phyloP scores from a whole-genome alignment of 345 rosid species.

The Chamaenerion angustifolium region DNA sequence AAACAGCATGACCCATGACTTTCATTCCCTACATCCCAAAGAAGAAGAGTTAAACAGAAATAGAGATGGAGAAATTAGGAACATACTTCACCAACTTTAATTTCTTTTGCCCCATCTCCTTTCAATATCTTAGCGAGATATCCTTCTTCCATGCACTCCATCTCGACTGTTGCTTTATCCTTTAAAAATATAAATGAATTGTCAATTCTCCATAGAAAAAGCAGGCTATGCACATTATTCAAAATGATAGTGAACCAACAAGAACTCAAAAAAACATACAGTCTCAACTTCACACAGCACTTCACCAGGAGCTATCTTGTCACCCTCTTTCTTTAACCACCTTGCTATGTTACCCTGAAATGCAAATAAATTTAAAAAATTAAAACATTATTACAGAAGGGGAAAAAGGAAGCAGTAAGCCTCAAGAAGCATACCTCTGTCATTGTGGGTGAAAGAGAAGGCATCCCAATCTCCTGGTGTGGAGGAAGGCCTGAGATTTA shows the following conservation, averaged over 20 bases:
- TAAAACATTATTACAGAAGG: slow-evolving; percentile 4
- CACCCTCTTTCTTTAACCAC: slow-evolving; percentile 99
- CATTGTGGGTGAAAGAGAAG: slow-evolving; percentile 99
- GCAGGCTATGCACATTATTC: slow-evolving; percentile 2
- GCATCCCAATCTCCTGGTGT: slow-evolving; percentile 98
- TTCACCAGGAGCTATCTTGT: slow-evolving; percentile 78
- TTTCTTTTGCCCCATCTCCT: slow-evolving; percentile 81
- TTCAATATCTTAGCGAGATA: slow-evolving; percentile 83
- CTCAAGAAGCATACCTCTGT: slow-evolving; percentile 47
- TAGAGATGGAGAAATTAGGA: slow-evolving; percentile 1
- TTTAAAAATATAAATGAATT: slow-evolving; percentile 14
- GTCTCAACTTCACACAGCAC: slow-evolving; percentile 99
- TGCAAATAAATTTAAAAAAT: not conserved
- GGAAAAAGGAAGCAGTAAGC: slow-evolving; percentile 2
- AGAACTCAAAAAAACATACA: slow-evolving; percentile 26
- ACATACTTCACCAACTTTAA: slow-evolving; percentile 90
- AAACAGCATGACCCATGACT: not conserved
- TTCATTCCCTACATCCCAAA: not conserved
- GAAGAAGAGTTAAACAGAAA: not conserved
- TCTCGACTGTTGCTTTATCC: slow-evolving; percentile 97
- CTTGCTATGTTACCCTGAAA: slow-evolving; percentile 88
- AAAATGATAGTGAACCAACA: slow-evolving; percentile 4
- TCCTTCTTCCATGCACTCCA: slow-evolving; percentile 99
- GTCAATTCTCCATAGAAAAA: not conserved
- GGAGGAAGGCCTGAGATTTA: slow-evolving; percentile 72